Conservation (phyloP, 768 basidiomycete genomes). For the Macrolepiota dolichaula region DNA sequence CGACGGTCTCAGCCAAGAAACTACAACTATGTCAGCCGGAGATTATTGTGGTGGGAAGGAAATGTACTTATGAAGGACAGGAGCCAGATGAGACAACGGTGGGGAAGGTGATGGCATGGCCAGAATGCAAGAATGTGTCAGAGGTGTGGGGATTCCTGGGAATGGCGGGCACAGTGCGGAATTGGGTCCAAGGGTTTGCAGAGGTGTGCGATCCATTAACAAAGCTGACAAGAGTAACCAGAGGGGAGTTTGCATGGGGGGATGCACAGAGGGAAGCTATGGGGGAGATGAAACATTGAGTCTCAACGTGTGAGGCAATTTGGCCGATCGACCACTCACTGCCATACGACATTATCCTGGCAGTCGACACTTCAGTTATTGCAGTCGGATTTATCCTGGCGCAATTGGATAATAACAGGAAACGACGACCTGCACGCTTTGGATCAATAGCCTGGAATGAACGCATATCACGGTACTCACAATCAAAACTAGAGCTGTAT, state of each 20-base stretch:
- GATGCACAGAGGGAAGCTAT: constrained; percentile 16
- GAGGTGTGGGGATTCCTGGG: constrained; percentile 29
- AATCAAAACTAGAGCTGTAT: constrained; percentile 24
- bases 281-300: constrained; percentile 22
- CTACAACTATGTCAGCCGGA: constrained; percentile 19
- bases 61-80: constrained; percentile 23
- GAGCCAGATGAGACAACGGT: constrained; percentile 19
- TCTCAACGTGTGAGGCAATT: constrained; percentile 20
- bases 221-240: constrained; percentile 14
- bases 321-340: constrained; percentile 23
- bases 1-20: constrained; percentile 33
- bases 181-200: constrained; percentile 25
- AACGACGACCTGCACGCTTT: background rate
- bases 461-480: background rate
- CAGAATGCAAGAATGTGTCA: constrained; percentile 13
- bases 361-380: constrained; percentile 7
- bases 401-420: background rate
- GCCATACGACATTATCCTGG: background rate
- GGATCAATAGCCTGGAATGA: constrained; percentile 9
- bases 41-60: constrained; percentile 22
- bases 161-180: constrained; percentile 19
- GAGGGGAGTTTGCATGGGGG: constrained; percentile 28
- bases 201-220: constrained; percentile 17
- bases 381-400: constrained; percentile 5
- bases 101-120: constrained; percentile 22